Conservation (phyloP, 208 protist species). For the Trypanosoma conorhini region DNA sequence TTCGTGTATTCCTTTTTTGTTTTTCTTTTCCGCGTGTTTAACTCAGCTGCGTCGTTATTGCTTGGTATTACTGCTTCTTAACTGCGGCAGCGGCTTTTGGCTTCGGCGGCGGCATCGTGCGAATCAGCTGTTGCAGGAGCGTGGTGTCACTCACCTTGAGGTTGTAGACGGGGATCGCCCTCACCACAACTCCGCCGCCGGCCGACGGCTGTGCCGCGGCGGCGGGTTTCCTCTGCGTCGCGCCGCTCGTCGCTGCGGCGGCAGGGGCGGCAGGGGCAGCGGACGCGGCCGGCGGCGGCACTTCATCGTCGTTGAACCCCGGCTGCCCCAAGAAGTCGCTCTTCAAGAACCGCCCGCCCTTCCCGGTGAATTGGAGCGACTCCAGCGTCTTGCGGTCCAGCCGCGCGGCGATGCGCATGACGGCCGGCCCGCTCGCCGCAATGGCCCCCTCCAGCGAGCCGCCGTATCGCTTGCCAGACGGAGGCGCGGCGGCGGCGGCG, state of each 20-base stretch:
- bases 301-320: constrained; percentile 83
- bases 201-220: neutral
- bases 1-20: neutral
- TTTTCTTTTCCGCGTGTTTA: neutral
- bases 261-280: constrained; percentile 1
- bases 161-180: constrained; percentile 51
- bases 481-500: constrained; percentile 15
- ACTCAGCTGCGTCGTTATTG: neutral
- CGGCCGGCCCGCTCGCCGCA: constrained; percentile 72
- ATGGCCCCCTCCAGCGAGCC: constrained; percentile 63
- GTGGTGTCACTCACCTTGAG: constrained; percentile 64
- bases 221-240: neutral
- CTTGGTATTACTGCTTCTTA: constrained; percentile 12
- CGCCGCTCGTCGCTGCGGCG: constrained; percentile 15
- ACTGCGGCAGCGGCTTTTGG: constrained; percentile 20
- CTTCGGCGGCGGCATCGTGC: constrained; percentile 67
- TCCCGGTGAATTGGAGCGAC: constrained; percentile 58
- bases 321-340: constrained; percentile 72
- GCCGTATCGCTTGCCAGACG: constrained; percentile 46
- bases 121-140: constrained; percentile 62
- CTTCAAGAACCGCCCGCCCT: constrained; percentile 79
- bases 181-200: constrained; percentile 39
- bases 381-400: constrained; percentile 44
- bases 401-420: constrained; percentile 75
- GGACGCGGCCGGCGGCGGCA: constrained; percentile 8